Evolutionary conservation across 2,329 filamentous ascomycete species (phyloP), one percentile per base, ranked within the genome.

Genomic region (Mariannaea sp.): DNA sequence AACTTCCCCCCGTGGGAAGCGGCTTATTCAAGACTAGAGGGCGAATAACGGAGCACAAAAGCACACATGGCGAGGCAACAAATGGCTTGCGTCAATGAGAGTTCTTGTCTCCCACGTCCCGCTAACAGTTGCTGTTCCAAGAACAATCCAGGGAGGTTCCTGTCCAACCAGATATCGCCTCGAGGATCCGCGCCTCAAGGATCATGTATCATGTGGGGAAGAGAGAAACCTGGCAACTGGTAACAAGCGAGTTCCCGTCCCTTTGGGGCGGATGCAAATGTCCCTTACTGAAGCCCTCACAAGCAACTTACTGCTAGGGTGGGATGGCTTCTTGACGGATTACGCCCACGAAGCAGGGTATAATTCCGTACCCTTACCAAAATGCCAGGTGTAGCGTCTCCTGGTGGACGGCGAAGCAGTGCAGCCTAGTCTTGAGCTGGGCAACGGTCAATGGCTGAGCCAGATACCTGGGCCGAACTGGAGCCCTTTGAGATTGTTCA

Each of bases 321-420:
- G 36, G 53, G 32, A 32, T 32, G 9, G 13, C 29, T 12, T 33
- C n/a, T 43, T 7, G n/a, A n/a, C n/a, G n/a, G n/a, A n/a, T 35
- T 13, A 33, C 22, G 14, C 30, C 40, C 5, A 30, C 14, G 26
- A 17, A 44, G 53, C 58, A 60, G 46, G 58, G 59, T 41, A 20
- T 48, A 35, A n/a, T 57, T 27, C 29, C 26, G 24, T 63, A 53
- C 38, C 52, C 61, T 57, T 41, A 42, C 49, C 29, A 36, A 47
- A n/a, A 22, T 29, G 42, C 36, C 43, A 33, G 33, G 24, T 32
- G 30, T 17, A 24, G 50, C 43, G 43, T 17, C 26, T 24, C 39
- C 27, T 24, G 32, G 19, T 33, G 13, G 24, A 30, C 8, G 14
- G 32, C 22, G 20, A 30, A 12, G 26, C n/a, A n/a, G n/a, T n/a